A percentile compares a stretch with the other conserved stretches of the same genome.
These are phyloP conservation scores for Entomophthora muscae DNA, from an alignment of 371 early-diverging fungal species.

Conservation along the genomic window DNA sequence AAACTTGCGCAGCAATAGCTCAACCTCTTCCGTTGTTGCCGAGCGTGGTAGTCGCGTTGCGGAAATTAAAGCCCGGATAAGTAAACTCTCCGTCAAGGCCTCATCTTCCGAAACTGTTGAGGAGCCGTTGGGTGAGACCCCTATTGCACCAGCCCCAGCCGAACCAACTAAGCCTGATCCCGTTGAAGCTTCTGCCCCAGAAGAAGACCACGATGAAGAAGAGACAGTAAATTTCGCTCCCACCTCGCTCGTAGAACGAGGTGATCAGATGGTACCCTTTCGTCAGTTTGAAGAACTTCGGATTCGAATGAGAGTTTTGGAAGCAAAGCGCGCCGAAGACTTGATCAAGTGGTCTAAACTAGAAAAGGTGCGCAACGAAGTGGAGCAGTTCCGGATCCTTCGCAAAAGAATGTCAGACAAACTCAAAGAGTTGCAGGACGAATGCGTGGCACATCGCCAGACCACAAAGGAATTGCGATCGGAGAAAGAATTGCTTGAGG, in stretches of 20 bases:
- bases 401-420: slow-evolving; percentile 54
- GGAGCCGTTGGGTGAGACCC: neutral
- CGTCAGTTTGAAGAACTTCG: slow-evolving; percentile 66
- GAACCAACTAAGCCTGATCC: neutral
- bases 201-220: slow-evolving; percentile 2
- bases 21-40: neutral
- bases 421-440: slow-evolving; percentile 49
- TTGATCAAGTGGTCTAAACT: slow-evolving; percentile 48
- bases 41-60: neutral
- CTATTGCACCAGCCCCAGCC: neutral
- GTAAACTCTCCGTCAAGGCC: neutral
- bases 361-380: slow-evolving; percentile 52
- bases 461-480: slow-evolving; percentile 27
- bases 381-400: slow-evolving; percentile 43
- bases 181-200: neutral
- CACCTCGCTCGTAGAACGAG: neutral
- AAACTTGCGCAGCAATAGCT: neutral
- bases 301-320: slow-evolving; percentile 58
- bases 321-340: slow-evolving; percentile 66
- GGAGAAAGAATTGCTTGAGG: slow-evolving; percentile 44
- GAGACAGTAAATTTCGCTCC: neutral
- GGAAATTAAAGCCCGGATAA: slow-evolving; percentile 7
- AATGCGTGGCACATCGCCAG: slow-evolving; percentile 38
- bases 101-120: neutral
- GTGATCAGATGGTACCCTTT: slow-evolving; percentile 15